phyloP scores from a whole-genome alignment of 257 asterid species.

The Solanum lignicaule region DNA sequence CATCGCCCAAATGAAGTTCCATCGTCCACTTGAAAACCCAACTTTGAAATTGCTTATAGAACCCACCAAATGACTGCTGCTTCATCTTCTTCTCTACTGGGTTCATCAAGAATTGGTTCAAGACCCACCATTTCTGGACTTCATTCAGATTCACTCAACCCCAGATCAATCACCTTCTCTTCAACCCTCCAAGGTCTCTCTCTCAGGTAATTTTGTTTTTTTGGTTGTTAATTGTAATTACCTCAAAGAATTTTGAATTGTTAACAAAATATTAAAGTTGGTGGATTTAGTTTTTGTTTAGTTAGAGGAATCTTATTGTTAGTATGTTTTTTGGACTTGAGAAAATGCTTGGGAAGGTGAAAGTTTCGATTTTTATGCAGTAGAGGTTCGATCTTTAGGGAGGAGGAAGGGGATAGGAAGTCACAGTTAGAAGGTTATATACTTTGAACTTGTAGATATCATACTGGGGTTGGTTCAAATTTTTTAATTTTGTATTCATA shows the following conservation, averaged over 20 bases:
- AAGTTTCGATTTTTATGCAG: not conserved
- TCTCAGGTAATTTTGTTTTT: conserved; percentile 25
- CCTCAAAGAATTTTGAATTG: not conserved
- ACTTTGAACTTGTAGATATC: not conserved
- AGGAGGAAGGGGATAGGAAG: not conserved
- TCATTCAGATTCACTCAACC: conserved; percentile 10
- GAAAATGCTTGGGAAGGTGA: not conserved
- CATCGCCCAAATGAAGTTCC: not conserved
- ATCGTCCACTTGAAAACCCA: not conserved
- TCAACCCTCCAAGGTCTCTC: conserved; percentile 31
- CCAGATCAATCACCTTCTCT: conserved; percentile 34
- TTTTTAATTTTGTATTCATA: not conserved
- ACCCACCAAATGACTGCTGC: not conserved
- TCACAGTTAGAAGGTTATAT: not conserved
- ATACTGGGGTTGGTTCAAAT: not conserved
- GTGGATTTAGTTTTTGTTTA: not conserved
- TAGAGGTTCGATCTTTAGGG: not conserved
- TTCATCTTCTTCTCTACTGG: not conserved
- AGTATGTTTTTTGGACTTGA: not conserved
- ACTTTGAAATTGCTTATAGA: not conserved
- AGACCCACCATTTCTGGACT: not conserved
- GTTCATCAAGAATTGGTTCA: not conserved
- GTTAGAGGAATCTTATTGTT: not conserved
- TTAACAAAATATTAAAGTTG: not conserved
- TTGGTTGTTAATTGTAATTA: not conserved